Conservation (phyloP, 2,329 filamentous ascomycete species). For the Berkeleyomyces rouxiae region DNA sequence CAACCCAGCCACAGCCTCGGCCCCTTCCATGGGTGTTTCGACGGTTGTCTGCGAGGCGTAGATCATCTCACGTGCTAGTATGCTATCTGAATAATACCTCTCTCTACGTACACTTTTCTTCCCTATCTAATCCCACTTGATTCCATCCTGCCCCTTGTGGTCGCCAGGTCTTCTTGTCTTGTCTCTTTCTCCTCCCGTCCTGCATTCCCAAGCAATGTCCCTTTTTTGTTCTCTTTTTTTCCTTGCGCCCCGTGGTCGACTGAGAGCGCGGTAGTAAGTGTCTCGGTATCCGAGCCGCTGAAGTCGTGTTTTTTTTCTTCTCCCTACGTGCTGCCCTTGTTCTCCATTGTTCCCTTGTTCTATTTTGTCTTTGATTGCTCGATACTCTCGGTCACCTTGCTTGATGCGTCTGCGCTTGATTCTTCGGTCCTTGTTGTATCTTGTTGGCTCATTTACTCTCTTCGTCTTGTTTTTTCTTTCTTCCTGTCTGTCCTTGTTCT, state of each 20-base stretch:
- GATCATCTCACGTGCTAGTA: not conserved
- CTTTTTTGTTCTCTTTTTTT: slow-evolving; percentile 14
- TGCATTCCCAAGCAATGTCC: slow-evolving; percentile 1
- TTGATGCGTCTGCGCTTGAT: no score
- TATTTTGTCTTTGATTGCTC: not conserved
- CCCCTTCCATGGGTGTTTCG: no score
- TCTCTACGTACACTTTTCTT: not conserved
- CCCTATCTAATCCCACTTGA: not conserved
- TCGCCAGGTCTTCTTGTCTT: not conserved
- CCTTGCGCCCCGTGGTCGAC: not conserved
- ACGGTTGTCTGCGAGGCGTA: no score
- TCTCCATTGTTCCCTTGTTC: slow-evolving; percentile 16
- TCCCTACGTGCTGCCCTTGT: slow-evolving; percentile 14
- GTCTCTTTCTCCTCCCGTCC: not conserved
- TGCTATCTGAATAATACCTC: not conserved
- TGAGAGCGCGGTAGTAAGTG: no score
- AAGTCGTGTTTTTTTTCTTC: slow-evolving; percentile 18
- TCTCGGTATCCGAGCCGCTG: no score
- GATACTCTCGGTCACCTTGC: no score
- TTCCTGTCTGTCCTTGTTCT: slow-evolving; percentile 18
- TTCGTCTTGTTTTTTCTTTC: slow-evolving; percentile 19
- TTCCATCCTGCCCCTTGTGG: not conserved
- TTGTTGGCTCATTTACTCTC: not conserved
- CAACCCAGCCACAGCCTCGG: not conserved
- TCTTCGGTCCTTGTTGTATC: slow-evolving; percentile 18